Evolutionary conservation across 2,329 filamentous ascomycete genomes (phyloP).

Genomic region (Grosmannia huntii): DNA sequence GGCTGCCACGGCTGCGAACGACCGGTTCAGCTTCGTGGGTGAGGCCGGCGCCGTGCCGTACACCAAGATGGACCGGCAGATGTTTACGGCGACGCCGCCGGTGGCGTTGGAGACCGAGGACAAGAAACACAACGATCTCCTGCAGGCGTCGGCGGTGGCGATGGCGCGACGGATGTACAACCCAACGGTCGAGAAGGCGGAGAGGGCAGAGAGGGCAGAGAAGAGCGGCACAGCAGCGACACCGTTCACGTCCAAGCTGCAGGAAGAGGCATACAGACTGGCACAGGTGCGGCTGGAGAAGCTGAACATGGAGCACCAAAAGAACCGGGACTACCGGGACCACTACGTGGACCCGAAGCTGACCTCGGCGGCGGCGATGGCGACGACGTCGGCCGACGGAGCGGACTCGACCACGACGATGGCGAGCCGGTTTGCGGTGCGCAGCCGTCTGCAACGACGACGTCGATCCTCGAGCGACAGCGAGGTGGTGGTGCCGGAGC

Average conservation of each 20-base stretch:
- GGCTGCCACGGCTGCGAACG: constrained; percentile 46
- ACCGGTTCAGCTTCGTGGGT: constrained; percentile 25
- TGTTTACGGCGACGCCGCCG: constrained; percentile 67
- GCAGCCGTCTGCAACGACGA: constrained; percentile 28
- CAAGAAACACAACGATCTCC: constrained; percentile 53
- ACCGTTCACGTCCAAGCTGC: constrained; percentile 48
- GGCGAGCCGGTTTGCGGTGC: neutral
- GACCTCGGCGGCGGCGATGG: constrained; percentile 19
- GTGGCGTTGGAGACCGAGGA: constrained; percentile 64
- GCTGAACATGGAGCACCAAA: constrained; percentile 57
- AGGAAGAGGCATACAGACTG: constrained; percentile 77
- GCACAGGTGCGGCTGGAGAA: constrained; percentile 74
- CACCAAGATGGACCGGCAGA: constrained; percentile 55
- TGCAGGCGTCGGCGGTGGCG: constrained; percentile 71
- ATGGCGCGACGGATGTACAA: constrained; percentile 84
- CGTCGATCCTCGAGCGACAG: constrained; percentile 55
- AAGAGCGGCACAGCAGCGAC: constrained; percentile 14
- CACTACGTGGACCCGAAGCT: constrained; percentile 50
- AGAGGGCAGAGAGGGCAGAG: no score
- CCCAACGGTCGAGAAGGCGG: constrained; percentile 1
- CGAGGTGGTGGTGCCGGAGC: constrained; percentile 26
- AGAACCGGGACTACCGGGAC: constrained; percentile 52
- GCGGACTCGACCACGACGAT: neutral
- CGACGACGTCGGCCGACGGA: neutral
- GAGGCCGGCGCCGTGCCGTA: constrained; percentile 55